Percentiles rank a stretch among this genome's conserved stretches.
phyloP scores from a whole-genome alignment of 345 rosid genomes.

The Rhizophora mangle region DNA sequence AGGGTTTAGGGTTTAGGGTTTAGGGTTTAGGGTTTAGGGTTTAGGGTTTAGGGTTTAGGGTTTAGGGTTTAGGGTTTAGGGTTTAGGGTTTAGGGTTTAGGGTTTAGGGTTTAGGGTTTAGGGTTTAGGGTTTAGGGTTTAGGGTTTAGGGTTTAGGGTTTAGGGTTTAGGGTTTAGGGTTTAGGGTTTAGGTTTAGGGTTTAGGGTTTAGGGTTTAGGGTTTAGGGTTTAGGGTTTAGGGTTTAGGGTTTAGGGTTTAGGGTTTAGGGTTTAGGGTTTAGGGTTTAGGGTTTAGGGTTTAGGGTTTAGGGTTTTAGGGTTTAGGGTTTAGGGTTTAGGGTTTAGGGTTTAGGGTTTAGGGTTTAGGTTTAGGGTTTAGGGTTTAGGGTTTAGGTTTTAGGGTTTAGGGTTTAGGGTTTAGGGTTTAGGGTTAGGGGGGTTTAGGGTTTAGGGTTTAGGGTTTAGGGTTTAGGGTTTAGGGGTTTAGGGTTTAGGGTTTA shows the following conservation, averaged over 20 bases:
- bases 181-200: conserved; percentile 1
- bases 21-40: too few species aligned
- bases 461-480: neutral
- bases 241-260: neutral
- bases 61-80: too few species aligned
- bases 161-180: too few species aligned
- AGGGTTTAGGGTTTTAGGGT: conserved; percentile 8
- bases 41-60: too few species aligned
- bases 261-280: conserved; percentile 6
- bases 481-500: neutral
- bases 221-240: too few species aligned
- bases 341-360: conserved; percentile 8
- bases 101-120: too few species aligned
- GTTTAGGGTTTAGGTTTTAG: too few species aligned
- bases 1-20: too few species aligned
- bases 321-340: conserved; percentile 5
- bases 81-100: too few species aligned
- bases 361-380: neutral
- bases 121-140: too few species aligned
- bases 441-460: neutral
- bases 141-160: too few species aligned
- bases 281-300: conserved; percentile 11
- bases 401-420: neutral
- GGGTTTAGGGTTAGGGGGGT: neutral
- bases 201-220: conserved; percentile 1